Evolutionary conservation across 192 early-diverging fungal genomes (phyloP).

Genomic region (Phycomyces nitens): DNA sequence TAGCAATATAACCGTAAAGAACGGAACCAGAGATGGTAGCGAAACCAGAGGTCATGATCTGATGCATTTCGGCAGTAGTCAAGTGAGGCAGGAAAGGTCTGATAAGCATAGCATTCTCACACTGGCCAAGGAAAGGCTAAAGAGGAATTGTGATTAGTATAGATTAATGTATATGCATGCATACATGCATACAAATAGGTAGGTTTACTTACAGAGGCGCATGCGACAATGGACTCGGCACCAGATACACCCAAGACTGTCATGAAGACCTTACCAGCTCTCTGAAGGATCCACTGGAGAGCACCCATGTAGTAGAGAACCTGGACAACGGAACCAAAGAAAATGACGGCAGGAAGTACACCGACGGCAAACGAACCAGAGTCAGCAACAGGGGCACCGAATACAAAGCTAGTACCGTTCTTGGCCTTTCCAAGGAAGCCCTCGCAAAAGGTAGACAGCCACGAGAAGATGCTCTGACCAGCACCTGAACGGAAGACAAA

Average conservation of each 20-base stretch:
- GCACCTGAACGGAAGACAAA: conserved; percentile 70
- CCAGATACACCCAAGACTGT: conserved; percentile 72
- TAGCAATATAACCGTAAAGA: conserved; percentile 65
- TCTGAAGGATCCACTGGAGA: conserved; percentile 75
- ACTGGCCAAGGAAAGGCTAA: conserved; percentile 75
- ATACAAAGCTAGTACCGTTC: conserved; percentile 68
- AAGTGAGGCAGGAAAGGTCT: conserved; percentile 78
- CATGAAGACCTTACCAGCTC: conserved; percentile 62
- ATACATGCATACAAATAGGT: no score
- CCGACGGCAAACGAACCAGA: conserved; percentile 55
- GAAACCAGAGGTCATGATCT: conserved; percentile 86
- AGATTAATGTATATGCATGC: background rate
- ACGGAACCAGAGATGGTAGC: conserved; percentile 87
- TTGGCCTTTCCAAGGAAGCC: conserved; percentile 64
- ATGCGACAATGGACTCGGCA: conserved; percentile 79
- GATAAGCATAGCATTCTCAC: conserved; percentile 79
- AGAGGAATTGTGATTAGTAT: background rate
- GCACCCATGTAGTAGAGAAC: conserved; percentile 79
- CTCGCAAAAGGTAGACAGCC: conserved; percentile 53
- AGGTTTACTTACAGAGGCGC: conserved; percentile 50
- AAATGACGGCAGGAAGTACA: conserved; percentile 83
- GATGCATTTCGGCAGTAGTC: conserved; percentile 83
- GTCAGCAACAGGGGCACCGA: conserved; percentile 50
- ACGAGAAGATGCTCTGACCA: conserved; percentile 72
- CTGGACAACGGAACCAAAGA: conserved; percentile 84